Base-by-base conservation (phyloP, 352 stramenopile species). In the Globisporangium barbulae region DNA sequence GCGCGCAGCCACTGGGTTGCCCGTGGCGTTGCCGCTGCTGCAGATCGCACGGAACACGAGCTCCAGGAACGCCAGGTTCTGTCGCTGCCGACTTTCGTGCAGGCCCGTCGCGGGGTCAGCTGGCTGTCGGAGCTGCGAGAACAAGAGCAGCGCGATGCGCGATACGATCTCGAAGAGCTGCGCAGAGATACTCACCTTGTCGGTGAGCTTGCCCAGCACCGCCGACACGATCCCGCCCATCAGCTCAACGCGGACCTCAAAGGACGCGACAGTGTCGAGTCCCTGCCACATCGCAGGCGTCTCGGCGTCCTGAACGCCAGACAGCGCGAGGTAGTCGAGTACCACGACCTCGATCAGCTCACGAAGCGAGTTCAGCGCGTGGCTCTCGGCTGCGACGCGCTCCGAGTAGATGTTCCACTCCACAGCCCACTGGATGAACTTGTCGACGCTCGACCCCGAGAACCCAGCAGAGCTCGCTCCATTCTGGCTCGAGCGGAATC, bases 341-440 rank as follows among this genome's bases (percentile, higher is more conserved):
- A 91, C 81, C 59, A 93, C 75, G 15, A 95, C 78, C 61, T 95
- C 84, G 45, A 87, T 76, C 31, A 95, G 70, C 64, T 93, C 83
- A 9, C 83, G 80, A 13, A 91, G 72, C 33, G 84, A 91, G 64
- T 91, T 91, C 8, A 95, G 64, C 37, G 83, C 77, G 21, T 93
- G 84, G 45, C 83, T 93, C 63, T 93, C 84, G 10, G 85, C 86
- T 8, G 82, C 83, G 58, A 95, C 81, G 22, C 83, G 80, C 53
- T 95, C 86, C 33, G 86, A 95, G 64, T 91, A 95, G 30, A 88
- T 71, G 57, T 95, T 95, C 86, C 86, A 95, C 47, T 88, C 74
- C 30, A 93, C 77, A 8, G 86, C 83, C 86, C 86, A 95, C 61
- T 89, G 76, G 31, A 95, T 63, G 54, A 92, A 78, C 50, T 72